Base-by-base conservation (phyloP, 768 basidiomycete genomes). In the Panellus pusillus region DNA sequence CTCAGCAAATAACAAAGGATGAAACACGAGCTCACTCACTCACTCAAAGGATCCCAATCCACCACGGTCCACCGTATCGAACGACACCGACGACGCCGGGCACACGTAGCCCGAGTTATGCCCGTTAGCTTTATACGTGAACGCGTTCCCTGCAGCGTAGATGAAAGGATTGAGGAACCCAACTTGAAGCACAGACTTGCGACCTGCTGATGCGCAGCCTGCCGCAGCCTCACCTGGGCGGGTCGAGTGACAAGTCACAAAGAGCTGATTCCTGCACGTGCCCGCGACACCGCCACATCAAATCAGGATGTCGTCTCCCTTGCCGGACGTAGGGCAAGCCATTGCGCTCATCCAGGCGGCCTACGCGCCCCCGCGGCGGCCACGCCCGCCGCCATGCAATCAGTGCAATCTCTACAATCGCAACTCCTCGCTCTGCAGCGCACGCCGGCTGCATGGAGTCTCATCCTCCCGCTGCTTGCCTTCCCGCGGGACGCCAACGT, bases 401-500 rank as follows among this genome's bases (percentile, higher is more conserved):
- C 32, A 64, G 2, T 78, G 74, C 51, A 76, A 78, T 45, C 68
- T 75, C 12, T 50, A 12, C 80, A 81, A 62, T 76, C 74, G 47
- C 67, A 71, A 46, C 39, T 58, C 13, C 39, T 53, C n/a, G 35
- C 50, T 1, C 27, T 52, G 41, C 57, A 53, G 44, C 47, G 51
- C 44, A 46, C 44, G 9, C 83, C 80, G 14, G 89, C 89, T 61
- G 89, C 89, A 3, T 94, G 91, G 92, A 91, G 89, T 8, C 72
- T 94, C 43, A 83, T 93, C 17, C 77, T 89, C 32, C 91, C 91
- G 0, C 79, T 94, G 58, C 71, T 93, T 20, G 77, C 84, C 32
- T 35, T 35, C 13, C 76, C 87, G 63, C 70, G 75, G 28, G 88
- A 95, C 68, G 78, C 79, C 47, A 92, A 92, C 63, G 91, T 96